Evolutionary conservation across 2,329 filamentous ascomycete species (phyloP).

Genomic region (Escovopsis sp.): DNA sequence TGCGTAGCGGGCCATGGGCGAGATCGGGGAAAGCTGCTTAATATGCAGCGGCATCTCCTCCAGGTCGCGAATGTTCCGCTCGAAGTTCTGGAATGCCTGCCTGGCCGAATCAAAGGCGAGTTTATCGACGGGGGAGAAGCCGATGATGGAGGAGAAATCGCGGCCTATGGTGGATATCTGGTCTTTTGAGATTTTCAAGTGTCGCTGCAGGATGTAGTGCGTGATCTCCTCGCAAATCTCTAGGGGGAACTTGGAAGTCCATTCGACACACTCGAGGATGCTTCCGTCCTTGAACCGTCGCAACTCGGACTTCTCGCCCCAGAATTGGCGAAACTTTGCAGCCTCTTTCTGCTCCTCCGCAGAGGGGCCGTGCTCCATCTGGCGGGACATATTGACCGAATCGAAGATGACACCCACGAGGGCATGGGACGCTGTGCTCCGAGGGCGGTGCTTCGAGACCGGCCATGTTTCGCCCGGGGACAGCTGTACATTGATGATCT

Average conservation of each 20-base stretch:
- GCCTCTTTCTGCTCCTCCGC: conserved; percentile 78
- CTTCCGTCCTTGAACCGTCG: conserved; percentile 90
- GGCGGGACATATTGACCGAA: conserved; percentile 53
- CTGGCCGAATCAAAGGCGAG: conserved; percentile 53
- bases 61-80: conserved; percentile 61
- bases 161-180: conserved; percentile 37
- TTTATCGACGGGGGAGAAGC: conserved; percentile 31
- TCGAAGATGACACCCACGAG: conserved; percentile 59
- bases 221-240: conserved; percentile 71
- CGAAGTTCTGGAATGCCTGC: conserved; percentile 56
- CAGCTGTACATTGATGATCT: conserved; percentile 46
- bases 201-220: conserved; percentile 52
- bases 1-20: conserved; percentile 59
- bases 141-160: conserved; percentile 34
- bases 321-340: conserved; percentile 72
- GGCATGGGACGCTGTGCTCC: conserved; percentile 24
- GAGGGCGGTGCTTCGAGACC: conserved; percentile 10
- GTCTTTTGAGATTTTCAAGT: conserved; percentile 46
- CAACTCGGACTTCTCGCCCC: conserved; percentile 87
- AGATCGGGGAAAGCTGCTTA: conserved; percentile 61
- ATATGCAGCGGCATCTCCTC: conserved; percentile 80
- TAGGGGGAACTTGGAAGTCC: conserved; percentile 49
- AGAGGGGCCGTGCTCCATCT: conserved; percentile 75
- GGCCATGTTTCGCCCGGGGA: conserved; percentile 18
- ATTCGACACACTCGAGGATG: conserved; percentile 84